Percentiles rank a stretch among this genome's conserved stretches.
Evolutionary conservation across 2,329 filamentous ascomycete species (phyloP).

Genomic region (Esteya vermicola): DNA sequence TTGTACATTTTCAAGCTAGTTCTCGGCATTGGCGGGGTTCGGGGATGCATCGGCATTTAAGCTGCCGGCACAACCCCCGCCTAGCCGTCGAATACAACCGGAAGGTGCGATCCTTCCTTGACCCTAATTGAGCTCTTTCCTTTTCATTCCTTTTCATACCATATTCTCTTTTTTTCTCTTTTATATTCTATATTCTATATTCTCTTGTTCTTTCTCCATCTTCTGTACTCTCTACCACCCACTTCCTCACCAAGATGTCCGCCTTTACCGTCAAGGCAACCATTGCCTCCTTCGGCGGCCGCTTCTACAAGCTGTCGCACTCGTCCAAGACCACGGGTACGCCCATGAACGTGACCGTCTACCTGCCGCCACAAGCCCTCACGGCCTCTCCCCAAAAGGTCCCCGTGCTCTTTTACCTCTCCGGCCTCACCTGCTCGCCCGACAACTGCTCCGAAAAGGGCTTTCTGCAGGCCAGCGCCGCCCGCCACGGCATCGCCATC

Average conservation of each 20-base stretch:
- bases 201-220: too few species aligned
- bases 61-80: not conserved
- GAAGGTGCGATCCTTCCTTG: not conserved
- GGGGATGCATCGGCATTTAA: slow-evolving; percentile 1
- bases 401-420: slow-evolving; percentile 84
- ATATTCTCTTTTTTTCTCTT: not conserved
- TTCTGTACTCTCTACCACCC: not conserved
- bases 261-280: slow-evolving; percentile 72
- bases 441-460: slow-evolving; percentile 75
- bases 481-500: slow-evolving; percentile 72
- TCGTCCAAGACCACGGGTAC: slow-evolving; percentile 64
- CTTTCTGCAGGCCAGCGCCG: slow-evolving; percentile 79
- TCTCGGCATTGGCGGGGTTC: not conserved
- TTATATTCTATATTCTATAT: too few species aligned
- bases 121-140: not conserved
- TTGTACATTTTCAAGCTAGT: not conserved
- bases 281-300: slow-evolving; percentile 85
- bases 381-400: slow-evolving; percentile 41
- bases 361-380: slow-evolving; percentile 62
- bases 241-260: slow-evolving; percentile 43
- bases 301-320: slow-evolving; percentile 89
- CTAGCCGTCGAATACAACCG: too few species aligned
- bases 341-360: slow-evolving; percentile 87
- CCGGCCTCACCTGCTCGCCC: slow-evolving; percentile 86
- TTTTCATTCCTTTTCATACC: not conserved